Conservation (phyloP, 2,329 filamentous ascomycete species). For the Penicillium carneum region DNA sequence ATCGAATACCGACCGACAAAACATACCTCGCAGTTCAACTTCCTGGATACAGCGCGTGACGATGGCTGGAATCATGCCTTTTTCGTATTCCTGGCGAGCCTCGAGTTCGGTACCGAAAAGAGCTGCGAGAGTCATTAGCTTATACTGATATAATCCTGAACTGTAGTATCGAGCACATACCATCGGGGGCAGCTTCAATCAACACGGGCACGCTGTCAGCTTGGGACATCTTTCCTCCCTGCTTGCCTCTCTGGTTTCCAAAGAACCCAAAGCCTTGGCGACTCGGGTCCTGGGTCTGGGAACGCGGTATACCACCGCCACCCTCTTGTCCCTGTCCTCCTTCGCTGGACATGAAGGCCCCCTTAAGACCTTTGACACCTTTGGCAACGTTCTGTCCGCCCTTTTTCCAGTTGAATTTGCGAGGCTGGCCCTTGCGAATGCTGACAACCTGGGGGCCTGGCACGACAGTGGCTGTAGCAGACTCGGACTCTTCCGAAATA, state of each 20-base stretch:
- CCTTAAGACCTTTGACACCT: constrained; percentile 92
- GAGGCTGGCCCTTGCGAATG: constrained; percentile 89
- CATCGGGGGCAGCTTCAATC: constrained; percentile 47
- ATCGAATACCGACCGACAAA: not conserved
- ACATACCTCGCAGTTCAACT: constrained; percentile 81
- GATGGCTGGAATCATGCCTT: constrained; percentile 85
- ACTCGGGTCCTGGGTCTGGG: constrained; percentile 53
- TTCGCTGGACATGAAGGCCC: constrained; percentile 77
- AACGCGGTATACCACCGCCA: constrained; percentile 44
- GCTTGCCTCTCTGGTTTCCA: constrained; percentile 57
- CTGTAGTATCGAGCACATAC: constrained; percentile 42
- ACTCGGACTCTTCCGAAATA: constrained; percentile 70
- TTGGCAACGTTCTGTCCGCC: constrained; percentile 92
- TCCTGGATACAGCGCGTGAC: constrained; percentile 95
- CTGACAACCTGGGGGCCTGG: constrained; percentile 91
- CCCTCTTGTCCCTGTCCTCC: constrained; percentile 54
- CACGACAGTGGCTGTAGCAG: constrained; percentile 63
- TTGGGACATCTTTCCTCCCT: constrained; percentile 50
- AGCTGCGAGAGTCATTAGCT: constrained; percentile 45
- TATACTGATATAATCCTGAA: not conserved
- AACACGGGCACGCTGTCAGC: constrained; percentile 55
- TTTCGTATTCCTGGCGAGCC: constrained; percentile 85
- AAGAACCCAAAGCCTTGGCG: constrained; percentile 77
- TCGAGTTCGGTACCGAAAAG: constrained; percentile 90
- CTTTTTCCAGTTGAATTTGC: constrained; percentile 99